Percentiles rank a stretch among this genome's conserved stretches.
These are phyloP conservation scores for Yamadazyma membranifaciens DNA, from an alignment of 1,139 yeast genomes.

Conservation along the genomic window DNA sequence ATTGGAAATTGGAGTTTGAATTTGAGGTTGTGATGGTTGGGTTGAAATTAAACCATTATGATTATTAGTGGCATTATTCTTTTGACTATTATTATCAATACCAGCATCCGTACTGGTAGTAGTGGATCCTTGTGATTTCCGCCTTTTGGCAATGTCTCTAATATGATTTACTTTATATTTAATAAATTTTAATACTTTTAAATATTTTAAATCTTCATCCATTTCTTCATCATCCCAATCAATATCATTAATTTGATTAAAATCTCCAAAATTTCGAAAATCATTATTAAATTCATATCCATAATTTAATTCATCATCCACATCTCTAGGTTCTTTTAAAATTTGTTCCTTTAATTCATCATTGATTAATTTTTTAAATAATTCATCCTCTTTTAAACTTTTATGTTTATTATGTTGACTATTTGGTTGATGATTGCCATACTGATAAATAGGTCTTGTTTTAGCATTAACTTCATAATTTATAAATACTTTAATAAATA, in stretches of 20 bases:
- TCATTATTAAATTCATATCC: constrained; percentile 10
- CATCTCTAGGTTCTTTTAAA: constrained; percentile 29
- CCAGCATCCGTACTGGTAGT: not conserved
- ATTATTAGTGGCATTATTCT: not conserved
- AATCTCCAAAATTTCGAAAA: constrained; percentile 12
- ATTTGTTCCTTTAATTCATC: constrained; percentile 43
- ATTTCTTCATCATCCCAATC: constrained; percentile 53
- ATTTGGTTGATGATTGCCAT: not conserved
- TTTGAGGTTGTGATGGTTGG: constrained; percentile 1
- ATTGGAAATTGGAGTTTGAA: not conserved
- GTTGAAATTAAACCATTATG: not conserved
- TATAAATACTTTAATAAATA: constrained; percentile 39
- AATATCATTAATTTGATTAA: constrained; percentile 23
- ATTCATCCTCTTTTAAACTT: constrained; percentile 33
- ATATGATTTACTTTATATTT: constrained; percentile 32
- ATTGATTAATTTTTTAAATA: constrained; percentile 39
- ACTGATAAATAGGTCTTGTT: constrained; percentile 7
- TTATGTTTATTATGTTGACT: constrained; percentile 14
- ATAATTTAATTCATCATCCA: constrained; percentile 20
- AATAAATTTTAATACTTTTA: constrained; percentile 43
- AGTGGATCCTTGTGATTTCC: not conserved
- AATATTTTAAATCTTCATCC: constrained; percentile 49
- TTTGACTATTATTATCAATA: not conserved
- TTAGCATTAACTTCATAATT: constrained; percentile 29
- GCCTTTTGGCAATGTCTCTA: constrained; percentile 11